Percentiles rank a stretch among this genome's conserved stretches.
These are phyloP conservation scores for Neospermospora avenae DNA, from an alignment of 2,329 filamentous ascomycete species.

Conservation along the genomic window DNA sequence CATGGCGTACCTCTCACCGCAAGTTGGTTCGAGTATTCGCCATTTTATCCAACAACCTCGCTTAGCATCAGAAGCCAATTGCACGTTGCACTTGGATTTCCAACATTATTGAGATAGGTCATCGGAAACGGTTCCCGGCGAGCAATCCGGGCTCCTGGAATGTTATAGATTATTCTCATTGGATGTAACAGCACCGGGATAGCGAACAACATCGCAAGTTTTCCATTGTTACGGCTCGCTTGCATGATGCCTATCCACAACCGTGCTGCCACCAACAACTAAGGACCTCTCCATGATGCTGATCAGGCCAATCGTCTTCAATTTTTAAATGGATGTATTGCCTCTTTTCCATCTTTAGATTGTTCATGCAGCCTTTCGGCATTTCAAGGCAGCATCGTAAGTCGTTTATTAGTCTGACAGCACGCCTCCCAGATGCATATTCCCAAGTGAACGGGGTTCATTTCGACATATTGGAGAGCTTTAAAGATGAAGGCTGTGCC, in stretches of 20 bases:
- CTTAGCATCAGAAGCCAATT: not conserved
- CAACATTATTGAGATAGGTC: not conserved
- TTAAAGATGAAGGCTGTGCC: no score
- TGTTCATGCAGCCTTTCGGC: not conserved
- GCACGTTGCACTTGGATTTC: not conserved
- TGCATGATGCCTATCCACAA: not conserved
- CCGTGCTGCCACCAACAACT: not conserved
- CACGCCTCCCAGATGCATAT: not conserved
- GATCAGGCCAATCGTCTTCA: not conserved
- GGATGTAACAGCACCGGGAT: not conserved
- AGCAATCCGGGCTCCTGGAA: slow-evolving; percentile 1
- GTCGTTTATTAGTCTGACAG: not conserved
- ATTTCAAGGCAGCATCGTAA: not conserved
- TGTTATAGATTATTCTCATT: not conserved
- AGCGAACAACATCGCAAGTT: not conserved
- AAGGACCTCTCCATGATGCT: not conserved
- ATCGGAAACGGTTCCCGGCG: not conserved
- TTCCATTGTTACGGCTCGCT: not conserved
- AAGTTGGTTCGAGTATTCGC: not conserved
- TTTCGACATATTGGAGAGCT: not conserved
- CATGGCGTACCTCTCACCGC: slow-evolving; percentile 1
- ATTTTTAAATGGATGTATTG: not conserved
- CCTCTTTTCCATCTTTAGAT: not conserved
- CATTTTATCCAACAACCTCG: not conserved
- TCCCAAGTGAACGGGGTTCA: not conserved